Conservation (phyloP, 2,329 filamentous ascomycete species). For the Alternaria conjuncta region DNA sequence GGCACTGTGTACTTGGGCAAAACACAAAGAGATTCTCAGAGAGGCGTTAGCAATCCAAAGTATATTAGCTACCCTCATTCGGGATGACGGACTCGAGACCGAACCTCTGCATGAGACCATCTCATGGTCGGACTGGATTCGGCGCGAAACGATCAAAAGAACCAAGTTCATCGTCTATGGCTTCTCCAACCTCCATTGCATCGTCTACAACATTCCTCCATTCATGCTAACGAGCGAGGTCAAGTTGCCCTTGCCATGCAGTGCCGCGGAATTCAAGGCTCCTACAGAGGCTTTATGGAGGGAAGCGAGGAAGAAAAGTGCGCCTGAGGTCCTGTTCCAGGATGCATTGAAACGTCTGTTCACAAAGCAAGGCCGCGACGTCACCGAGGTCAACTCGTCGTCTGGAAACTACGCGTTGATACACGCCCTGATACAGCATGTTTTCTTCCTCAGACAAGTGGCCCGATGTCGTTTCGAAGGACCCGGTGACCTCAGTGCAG, state of each 20-base stretch:
- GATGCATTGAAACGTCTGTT: slow-evolving; percentile 44
- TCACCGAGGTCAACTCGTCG: slow-evolving; percentile 41
- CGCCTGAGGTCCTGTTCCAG: slow-evolving; percentile 38
- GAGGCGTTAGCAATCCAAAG: slow-evolving; percentile 65
- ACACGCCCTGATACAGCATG: slow-evolving; percentile 74
- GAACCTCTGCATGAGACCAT: slow-evolving; percentile 65
- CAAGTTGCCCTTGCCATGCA: slow-evolving; percentile 61
- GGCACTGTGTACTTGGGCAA: slow-evolving; percentile 66
- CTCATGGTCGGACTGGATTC: slow-evolving; percentile 61
- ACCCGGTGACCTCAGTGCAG: slow-evolving; percentile 38
- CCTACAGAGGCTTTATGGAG: slow-evolving; percentile 59
- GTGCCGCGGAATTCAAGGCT: slow-evolving; percentile 63
- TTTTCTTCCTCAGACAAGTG: slow-evolving; percentile 70
- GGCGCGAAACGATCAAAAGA: slow-evolving; percentile 59
- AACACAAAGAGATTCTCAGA: slow-evolving; percentile 62
- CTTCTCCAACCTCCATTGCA: slow-evolving; percentile 66
- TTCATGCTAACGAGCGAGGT: slow-evolving; percentile 63
- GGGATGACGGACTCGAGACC: slow-evolving; percentile 59
- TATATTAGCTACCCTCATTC: slow-evolving; percentile 61
- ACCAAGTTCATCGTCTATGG: slow-evolving; percentile 65
- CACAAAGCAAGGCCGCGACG: slow-evolving; percentile 38
- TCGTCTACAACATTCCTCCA: slow-evolving; percentile 67
- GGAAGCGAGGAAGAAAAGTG: slow-evolving; percentile 33
- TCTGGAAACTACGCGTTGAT: slow-evolving; percentile 73
- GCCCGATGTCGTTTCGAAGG: slow-evolving; percentile 43